Conservation (phyloP, 78 protist species). For the Ministeria vibrans region DNA sequence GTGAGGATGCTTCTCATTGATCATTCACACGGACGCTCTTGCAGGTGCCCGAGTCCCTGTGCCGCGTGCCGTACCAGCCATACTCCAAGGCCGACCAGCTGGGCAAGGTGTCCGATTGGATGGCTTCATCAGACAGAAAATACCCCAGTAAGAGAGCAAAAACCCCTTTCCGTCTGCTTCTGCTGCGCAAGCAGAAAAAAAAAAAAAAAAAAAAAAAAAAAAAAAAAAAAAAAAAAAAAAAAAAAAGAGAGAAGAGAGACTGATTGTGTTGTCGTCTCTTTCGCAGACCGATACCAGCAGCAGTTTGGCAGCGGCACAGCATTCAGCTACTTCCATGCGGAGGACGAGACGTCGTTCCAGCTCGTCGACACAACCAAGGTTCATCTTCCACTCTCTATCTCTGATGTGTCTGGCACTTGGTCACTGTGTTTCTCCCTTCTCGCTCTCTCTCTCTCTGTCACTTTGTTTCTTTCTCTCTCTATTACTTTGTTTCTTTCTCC, state of each 20-base stretch:
- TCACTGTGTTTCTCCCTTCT: no score
- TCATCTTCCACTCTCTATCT: neutral
- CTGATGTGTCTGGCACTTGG: no score
- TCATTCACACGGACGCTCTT: no score
- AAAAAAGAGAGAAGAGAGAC: neutral
- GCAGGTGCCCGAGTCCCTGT: neutral
- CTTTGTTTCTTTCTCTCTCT: no score
- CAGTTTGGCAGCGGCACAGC: slow-evolving; percentile 27
- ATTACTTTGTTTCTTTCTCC: no score
- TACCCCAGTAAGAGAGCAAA: no score
- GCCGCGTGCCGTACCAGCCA: slow-evolving; percentile 22
- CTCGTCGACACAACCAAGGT: slow-evolving; percentile 28
- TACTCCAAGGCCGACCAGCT: slow-evolving; percentile 23
- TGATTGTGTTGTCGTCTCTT: neutral
- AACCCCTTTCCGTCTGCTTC: neutral
- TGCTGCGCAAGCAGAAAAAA: neutral
- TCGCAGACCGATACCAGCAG: slow-evolving; percentile 3
- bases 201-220: no score
- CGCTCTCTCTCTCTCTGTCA: no score
- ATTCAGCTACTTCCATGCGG: slow-evolving; percentile 31
- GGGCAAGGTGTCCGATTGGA: slow-evolving; percentile 39
- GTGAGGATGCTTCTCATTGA: no score
- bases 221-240: no score
- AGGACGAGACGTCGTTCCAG: slow-evolving; percentile 17
- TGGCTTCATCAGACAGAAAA: no score